Base-by-base conservation (phyloP, 352 stramenopile species). In the Detonula confervacea region DNA sequence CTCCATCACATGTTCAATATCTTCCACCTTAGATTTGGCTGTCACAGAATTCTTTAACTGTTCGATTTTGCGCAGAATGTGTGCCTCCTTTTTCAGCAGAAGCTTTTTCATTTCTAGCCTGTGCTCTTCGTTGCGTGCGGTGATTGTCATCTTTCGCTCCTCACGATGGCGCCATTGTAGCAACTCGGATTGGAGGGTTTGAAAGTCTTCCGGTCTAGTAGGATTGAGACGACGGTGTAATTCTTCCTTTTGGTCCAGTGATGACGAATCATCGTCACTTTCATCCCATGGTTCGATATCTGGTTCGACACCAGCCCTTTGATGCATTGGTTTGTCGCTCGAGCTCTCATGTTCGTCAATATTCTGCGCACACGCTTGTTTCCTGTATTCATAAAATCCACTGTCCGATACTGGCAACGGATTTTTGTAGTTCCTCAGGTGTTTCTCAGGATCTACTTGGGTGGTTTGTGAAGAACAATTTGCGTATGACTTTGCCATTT, bases 61-160 rank as follows among this genome's bases (percentile, higher is more conserved):
- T 11, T 79, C 76, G 12, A 84, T 80, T 66, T 80, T 84, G 0
- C 76, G 62, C 30, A 84, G 42, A 29, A 84, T 33, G 8, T 54
- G 65, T 44, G 76, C 33, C 22, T 84, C 76, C 35, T 80, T 77
- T 16, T 72, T 63, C 0, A 80, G 14, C 0, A 84, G 39, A 12
- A 46, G 24, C n/a, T 66, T 54, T 18, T 22, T 75, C 63, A 84
- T 64, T 63, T 55, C 47, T 67, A 67, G 62, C 18, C 75, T 84
- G 24, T 79, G 62, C 7, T 35, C 37, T 29, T 49, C 30, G 52
- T 61, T 65, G 16, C 69, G 27, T 25, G 37, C 37, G 25, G 57
- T 71, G 11, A 57, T 39, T 7, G 29, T 39, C 24, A 84, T 80
- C 69, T 80, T 84, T 24, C 47, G 44, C 25, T 84, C 56, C 62